Evolutionary conservation across 2,329 filamentous ascomycete genomes (phyloP).

Genomic region (Ascochyta clinopodiicola): DNA sequence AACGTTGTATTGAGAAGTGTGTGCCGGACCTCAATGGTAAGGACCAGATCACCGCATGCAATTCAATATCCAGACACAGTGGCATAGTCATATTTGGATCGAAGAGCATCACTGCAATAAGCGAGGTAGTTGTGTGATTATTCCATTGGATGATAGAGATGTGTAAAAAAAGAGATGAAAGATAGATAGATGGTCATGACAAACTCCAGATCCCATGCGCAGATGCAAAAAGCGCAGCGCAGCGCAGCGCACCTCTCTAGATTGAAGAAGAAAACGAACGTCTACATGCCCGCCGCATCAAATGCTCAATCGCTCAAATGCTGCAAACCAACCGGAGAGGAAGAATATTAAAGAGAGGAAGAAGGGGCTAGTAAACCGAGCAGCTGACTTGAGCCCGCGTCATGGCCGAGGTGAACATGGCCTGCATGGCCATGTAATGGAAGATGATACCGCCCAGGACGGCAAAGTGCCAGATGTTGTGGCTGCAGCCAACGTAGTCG

Average conservation of each 20-base stretch:
- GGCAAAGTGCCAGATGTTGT: conserved; percentile 97
- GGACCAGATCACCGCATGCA: too few relatives aligned
- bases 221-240: background rate
- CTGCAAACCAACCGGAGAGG: conserved; percentile 4
- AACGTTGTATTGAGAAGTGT: too few relatives aligned
- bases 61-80: too few relatives aligned
- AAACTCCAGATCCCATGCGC: conserved; percentile 2
- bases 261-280: background rate
- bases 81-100: too few relatives aligned
- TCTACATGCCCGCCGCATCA: conserved; percentile 17
- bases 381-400: conserved; percentile 42
- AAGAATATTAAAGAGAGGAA: background rate
- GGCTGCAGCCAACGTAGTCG: conserved; percentile 92
- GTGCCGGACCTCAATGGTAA: too few relatives aligned
- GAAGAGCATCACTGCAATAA: background rate
- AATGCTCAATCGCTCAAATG: conserved; percentile 18
- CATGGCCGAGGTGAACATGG: conserved; percentile 75
- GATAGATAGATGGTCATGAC: background rate
- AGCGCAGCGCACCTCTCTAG: background rate
- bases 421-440: conserved; percentile 94
- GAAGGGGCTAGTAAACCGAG: conserved; percentile 34
- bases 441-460: conserved; percentile 96
- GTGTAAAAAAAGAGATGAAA: background rate
- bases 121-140: background rate
- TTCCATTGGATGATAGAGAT: background rate